Conservation (phyloP, 371 early-diverging fungal species). For the Quaeritorhiza haematococci region DNA sequence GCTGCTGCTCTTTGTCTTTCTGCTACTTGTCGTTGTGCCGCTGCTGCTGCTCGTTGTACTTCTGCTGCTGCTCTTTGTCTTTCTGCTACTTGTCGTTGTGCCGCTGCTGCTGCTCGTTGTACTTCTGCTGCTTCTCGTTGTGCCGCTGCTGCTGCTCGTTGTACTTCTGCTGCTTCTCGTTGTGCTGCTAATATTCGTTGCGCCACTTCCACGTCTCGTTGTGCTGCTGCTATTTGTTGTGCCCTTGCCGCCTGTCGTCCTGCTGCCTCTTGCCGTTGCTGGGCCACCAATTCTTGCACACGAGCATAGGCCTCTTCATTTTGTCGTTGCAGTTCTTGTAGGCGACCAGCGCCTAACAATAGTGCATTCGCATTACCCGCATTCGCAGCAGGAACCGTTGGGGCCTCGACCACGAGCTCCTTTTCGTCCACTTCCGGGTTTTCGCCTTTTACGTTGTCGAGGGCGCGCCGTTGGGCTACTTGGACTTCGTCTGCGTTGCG, state of each 20-base stretch:
- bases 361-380: neutral
- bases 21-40: no score
- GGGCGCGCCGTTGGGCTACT: conserved; percentile 27
- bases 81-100: neutral
- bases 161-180: neutral
- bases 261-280: neutral
- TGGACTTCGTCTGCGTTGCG: conserved; percentile 37
- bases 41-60: no score
- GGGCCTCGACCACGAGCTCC: neutral
- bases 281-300: neutral
- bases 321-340: neutral
- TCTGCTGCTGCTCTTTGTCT: no score
- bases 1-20: no score
- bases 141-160: neutral
- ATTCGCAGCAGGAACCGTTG: neutral
- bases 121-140: neutral
- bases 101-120: neutral
- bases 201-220: no score
- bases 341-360: neutral
- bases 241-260: neutral
- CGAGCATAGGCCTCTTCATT: neutral
- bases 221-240: neutral
- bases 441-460: conserved; percentile 52
- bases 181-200: neutral
- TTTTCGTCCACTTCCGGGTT: neutral